Base-by-base conservation (phyloP, 2,329 filamentous ascomycete genomes). In the Bertia moriformis region DNA sequence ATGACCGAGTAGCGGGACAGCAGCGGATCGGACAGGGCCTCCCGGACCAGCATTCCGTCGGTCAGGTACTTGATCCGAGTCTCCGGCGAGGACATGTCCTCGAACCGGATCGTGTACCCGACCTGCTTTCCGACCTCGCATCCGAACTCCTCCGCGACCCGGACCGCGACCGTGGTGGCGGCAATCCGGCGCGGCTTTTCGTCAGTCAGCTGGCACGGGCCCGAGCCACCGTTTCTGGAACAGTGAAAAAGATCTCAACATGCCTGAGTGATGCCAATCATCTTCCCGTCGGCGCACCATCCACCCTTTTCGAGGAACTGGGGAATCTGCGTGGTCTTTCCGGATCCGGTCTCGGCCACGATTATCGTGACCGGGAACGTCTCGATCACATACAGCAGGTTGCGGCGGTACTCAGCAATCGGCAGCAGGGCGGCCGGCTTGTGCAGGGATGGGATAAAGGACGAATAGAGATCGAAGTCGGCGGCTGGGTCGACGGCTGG, bases 51-150 rank as follows among this genome's bases (percentile, higher is more conserved):
- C 38, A 98, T 67, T 0, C 89, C 89, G 61, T 98, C 91, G 1
- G 89, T 98, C 45, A 96, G 63, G 53, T 96, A 96, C 55, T 96
- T 95, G 62, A 98, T 89, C 39, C 75, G 76, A 1, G 91, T 96
- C 22, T 74, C 69, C 14, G 79, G 70, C 15, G 88, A 94, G 4
- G 88, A 94, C 45, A 84, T 73, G 67, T 96, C 89, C 54, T 98
- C 89, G 51, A 98, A 82, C 14, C 77, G 74, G 46, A 96, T 94
- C 1, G 86, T 93, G 56, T 93, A 96, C 40, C 91, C 91, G 18
- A 89, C 83, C 53, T 93, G 81, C 59, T 93, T 86, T 19, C 91
- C 91, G 12, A 96, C 55, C 46, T 87, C 80, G 55, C 84, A 91
- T 40, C 78, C 76, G 56, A 86, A 73, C 58, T 98, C 91, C 54